A percentile compares a stretch with the other conserved stretches of the same genome.
These are phyloP conservation scores for Emmonsia crescens DNA, from an alignment of 2,329 filamentous ascomycete genomes.

Conservation along the genomic window DNA sequence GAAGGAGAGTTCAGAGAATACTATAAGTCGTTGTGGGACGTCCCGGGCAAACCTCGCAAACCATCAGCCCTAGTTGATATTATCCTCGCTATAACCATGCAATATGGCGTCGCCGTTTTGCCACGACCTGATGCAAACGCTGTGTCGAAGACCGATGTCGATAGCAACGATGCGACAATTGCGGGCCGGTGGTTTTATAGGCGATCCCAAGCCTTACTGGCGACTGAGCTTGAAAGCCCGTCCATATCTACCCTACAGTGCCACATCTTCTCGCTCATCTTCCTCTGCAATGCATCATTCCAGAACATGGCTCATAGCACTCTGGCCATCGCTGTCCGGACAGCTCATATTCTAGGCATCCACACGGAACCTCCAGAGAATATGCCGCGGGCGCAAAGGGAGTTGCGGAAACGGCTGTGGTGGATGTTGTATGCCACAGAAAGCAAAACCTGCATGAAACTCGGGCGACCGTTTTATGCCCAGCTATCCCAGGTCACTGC, in stretches of 20 bases:
- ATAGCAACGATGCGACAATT: slow-evolving; percentile 29
- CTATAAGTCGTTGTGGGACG: slow-evolving; percentile 34
- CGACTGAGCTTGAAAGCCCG: slow-evolving; percentile 38
- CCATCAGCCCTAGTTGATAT: slow-evolving; percentile 44
- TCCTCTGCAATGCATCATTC: slow-evolving; percentile 39
- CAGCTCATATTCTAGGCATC: slow-evolving; percentile 39
- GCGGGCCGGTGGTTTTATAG: slow-evolving; percentile 40
- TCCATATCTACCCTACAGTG: slow-evolving; percentile 41
- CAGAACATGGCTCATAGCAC: slow-evolving; percentile 39
- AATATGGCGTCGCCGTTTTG: slow-evolving; percentile 30
- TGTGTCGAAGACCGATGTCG: slow-evolving; percentile 9
- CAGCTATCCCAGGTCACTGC: slow-evolving; percentile 26
- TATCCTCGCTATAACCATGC: slow-evolving; percentile 42
- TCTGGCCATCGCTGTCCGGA: slow-evolving; percentile 33
- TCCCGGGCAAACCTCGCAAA: slow-evolving; percentile 22
- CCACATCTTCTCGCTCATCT: slow-evolving; percentile 35
- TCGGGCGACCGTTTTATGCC: slow-evolving; percentile 36
- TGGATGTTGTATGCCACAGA: slow-evolving; percentile 43
- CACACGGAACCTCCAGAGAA: slow-evolving; percentile 36
- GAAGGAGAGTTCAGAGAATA: slow-evolving; percentile 36
- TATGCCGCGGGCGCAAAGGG: slow-evolving; percentile 26
- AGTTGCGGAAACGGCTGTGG: slow-evolving; percentile 43
- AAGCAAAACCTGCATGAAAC: slow-evolving; percentile 37
- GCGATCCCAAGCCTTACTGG: slow-evolving; percentile 36
- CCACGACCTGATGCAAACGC: slow-evolving; percentile 4